Evolutionary conservation across 805 yeast genomes (phyloP).

Genomic region (Nakazawaea anatomiae): DNA sequence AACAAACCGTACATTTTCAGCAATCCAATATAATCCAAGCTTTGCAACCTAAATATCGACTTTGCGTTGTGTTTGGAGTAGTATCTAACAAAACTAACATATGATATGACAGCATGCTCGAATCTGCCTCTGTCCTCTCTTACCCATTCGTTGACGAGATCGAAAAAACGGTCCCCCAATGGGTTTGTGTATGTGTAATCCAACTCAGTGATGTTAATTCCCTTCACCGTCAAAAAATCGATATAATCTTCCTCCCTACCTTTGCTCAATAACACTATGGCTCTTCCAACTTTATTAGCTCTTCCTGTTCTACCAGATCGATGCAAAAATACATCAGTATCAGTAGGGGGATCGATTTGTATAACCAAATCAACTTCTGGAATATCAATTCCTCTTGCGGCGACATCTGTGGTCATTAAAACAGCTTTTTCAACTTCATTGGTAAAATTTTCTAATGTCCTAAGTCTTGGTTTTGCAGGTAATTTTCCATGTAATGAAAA

Average conservation of each 20-base stretch:
- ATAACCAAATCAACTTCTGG: conserved; percentile 91
- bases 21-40: conserved; percentile 64
- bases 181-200: conserved; percentile 6
- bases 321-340: conserved; percentile 86
- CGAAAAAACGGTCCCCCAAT: conserved; percentile 22
- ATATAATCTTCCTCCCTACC: conserved; percentile 81
- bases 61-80: conserved; percentile 85
- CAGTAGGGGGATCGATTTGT: conserved; percentile 94
- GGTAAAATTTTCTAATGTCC: conserved; percentile 60
- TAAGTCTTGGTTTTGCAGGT: conserved; percentile 70
- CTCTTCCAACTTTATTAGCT: conserved; percentile 79
- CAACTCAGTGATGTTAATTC: conserved; percentile 42
- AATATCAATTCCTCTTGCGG: conserved; percentile 94
- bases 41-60: conserved; percentile 74
- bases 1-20: conserved; percentile 77
- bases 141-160: conserved; percentile 45
- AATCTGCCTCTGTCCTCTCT: conserved; percentile 72
- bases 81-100: conserved; percentile 76
- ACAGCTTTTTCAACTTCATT: conserved; percentile 47
- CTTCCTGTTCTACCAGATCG: conserved; percentile 95
- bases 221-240: conserved; percentile 71
- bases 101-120: conserved; percentile 74
- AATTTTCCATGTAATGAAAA: conserved; percentile 89
- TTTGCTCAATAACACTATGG: conserved; percentile 63
- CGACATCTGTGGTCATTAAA: conserved; percentile 93